phyloP scores from a whole-genome alignment of 2,329 filamentous ascomycete species.

The Ilyonectria mors-panacis region DNA sequence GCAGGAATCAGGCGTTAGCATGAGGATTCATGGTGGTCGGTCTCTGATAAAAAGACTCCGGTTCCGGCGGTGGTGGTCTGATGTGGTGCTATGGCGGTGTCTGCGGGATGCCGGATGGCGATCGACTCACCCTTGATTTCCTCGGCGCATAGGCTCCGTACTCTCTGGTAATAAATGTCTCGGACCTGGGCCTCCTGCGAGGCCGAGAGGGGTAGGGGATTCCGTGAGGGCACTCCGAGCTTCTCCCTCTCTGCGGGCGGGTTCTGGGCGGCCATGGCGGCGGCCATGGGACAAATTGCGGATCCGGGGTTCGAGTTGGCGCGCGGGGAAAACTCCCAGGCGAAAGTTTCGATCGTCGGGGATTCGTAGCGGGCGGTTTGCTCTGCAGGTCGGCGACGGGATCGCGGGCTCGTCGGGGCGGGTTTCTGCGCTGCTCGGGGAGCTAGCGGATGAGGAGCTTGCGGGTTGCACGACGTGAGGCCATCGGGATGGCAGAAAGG shows the following conservation, averaged over 20 bases:
- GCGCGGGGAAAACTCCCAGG: background rate
- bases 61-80: slow-evolving; percentile 14
- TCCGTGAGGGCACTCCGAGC: slow-evolving; percentile 72
- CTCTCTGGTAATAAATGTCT: slow-evolving; percentile 84
- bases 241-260: slow-evolving; percentile 54
- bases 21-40: background rate
- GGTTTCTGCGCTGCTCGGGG: slow-evolving; percentile 16
- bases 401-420: slow-evolving; percentile 1
- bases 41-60: background rate
- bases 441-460: slow-evolving; percentile 46
- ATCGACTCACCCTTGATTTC: slow-evolving; percentile 79
- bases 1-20: background rate
- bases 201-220: slow-evolving; percentile 87
- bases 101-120: background rate
- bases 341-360: background rate
- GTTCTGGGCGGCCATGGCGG: slow-evolving; percentile 53
- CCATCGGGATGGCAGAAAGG: slow-evolving; percentile 41
- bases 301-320: slow-evolving; percentile 15
- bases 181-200: slow-evolving; percentile 86
- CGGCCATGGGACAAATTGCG: slow-evolving; percentile 44
- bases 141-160: slow-evolving; percentile 80
- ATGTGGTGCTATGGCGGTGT: slow-evolving; percentile 4
- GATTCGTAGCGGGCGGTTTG: slow-evolving; percentile 5
- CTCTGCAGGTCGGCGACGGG: slow-evolving; percentile 17
- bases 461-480: slow-evolving; percentile 43